Base-by-base conservation (phyloP, 306 rosid genomes). In the Rosa lucieae region DNA sequence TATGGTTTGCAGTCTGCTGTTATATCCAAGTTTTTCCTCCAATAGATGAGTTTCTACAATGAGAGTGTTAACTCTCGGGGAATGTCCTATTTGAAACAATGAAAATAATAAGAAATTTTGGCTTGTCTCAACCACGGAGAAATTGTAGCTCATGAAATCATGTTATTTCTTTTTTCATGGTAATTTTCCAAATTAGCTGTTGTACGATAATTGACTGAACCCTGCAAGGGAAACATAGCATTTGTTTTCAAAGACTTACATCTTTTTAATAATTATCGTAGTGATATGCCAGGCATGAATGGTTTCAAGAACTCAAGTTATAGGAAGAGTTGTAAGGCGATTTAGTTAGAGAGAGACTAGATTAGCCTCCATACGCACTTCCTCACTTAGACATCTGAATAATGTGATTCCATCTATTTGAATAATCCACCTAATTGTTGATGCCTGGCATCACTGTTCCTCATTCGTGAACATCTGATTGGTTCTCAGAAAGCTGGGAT, bases 81-180 rank as follows among this genome's bases (percentile, higher is more conserved):
- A 79, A 78, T 84, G 58, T 59, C 87, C 74, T 79, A 82, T 80
- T 80, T 81, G 70, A 63, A 70, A 70, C 87, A 74, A 77, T 81
- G 89, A 86, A 53, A 80, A 68, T 86, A 91, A 92, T 94, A 92
- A 94, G 90, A 90, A 92, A 85, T 87, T 89, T 90, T 89, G 86
- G 85, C 84, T 83, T 37, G 71, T 83, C 76, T 83, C 81, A 52
- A 66, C 70, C 56, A 78, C 83, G 67, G 70, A 35, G 35, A 70
- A 81, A 65, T 81, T 79, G 75, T 79, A 81, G 82, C 85, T 78
- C 69, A 56, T 82, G 73, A 78, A 74, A 56, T 76, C 52, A 69
- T 73, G 74, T 78, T 70, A 43, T 67, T 76, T 58, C 53, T 71
- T 12, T 12, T 75, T 43, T 23, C 39, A 0, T 65, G 53, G 70